These are phyloP conservation scores for Mucor velutinosus DNA, from an alignment of 371 early-diverging fungal genomes.

Conservation along the genomic window DNA sequence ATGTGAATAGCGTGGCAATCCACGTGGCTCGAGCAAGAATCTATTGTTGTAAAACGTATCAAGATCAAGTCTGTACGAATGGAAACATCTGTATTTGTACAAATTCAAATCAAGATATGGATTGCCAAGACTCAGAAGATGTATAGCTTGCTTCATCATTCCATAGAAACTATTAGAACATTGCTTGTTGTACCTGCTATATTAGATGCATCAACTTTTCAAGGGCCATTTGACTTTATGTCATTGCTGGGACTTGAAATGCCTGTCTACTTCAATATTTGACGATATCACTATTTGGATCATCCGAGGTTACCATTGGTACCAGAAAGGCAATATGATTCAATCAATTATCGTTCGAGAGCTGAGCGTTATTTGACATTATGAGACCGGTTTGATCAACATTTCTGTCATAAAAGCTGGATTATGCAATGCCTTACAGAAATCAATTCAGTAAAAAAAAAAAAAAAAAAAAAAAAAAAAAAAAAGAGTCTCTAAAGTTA, in stretches of 20 bases:
- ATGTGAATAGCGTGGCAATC: background rate
- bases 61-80: background rate
- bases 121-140: background rate
- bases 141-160: background rate
- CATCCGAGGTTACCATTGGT: too few relatives aligned
- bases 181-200: background rate
- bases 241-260: background rate
- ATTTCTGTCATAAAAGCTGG: too few relatives aligned
- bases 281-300: background rate
- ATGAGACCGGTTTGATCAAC: too few relatives aligned
- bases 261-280: background rate
- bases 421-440: too few relatives aligned
- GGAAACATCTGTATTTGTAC: background rate
- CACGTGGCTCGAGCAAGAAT: background rate
- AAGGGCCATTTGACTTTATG: background rate
- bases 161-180: background rate
- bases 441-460: too few relatives aligned
- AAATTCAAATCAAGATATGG: background rate
- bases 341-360: too few relatives aligned
- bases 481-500: too few relatives aligned
- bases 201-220: background rate
- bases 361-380: too few relatives aligned
- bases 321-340: too few relatives aligned
- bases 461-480: too few relatives aligned
- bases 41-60: background rate